phyloP scores from a whole-genome alignment of 352 stramenopile genomes.

The Phytophthora constricta region DNA sequence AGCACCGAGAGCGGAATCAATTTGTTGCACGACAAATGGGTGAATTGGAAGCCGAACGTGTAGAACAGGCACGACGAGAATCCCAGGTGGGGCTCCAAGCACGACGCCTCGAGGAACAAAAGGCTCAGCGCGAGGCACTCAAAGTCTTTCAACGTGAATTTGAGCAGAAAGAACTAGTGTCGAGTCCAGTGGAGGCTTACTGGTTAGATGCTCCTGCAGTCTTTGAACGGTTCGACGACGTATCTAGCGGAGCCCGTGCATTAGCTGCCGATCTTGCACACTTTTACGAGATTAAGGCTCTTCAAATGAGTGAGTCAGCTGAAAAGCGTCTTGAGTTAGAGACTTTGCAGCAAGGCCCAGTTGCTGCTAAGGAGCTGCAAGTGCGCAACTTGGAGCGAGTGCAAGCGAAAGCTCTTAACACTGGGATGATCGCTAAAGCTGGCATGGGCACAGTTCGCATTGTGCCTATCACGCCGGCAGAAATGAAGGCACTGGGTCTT shows the following conservation, averaged over 20 bases:
- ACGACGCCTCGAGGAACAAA: constrained; percentile 51
- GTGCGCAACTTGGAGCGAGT: constrained; percentile 71
- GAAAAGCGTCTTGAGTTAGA: constrained; percentile 49
- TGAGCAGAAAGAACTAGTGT: constrained; percentile 68
- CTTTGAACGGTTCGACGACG: constrained; percentile 44
- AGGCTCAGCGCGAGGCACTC: constrained; percentile 57
- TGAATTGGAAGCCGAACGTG: constrained; percentile 55
- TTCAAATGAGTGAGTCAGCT: constrained; percentile 53
- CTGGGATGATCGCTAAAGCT: constrained; percentile 75
- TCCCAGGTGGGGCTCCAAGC: constrained; percentile 58
- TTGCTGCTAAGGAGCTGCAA: constrained; percentile 47
- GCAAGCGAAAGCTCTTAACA: constrained; percentile 64
- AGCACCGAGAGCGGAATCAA: constrained; percentile 44
- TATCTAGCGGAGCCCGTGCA: constrained; percentile 39
- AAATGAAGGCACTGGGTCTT: constrained; percentile 48
- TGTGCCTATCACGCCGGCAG: constrained; percentile 53
- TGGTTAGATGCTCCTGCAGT: constrained; percentile 48
- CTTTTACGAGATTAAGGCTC: constrained; percentile 65
- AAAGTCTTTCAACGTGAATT: constrained; percentile 69
- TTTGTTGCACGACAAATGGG: constrained; percentile 50
- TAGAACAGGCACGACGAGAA: constrained; percentile 49
- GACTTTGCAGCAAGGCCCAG: constrained; percentile 17
- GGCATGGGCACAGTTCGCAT: constrained; percentile 74
- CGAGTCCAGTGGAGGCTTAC: constrained; percentile 66
- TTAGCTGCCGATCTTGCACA: constrained; percentile 60